Evolutionary conservation across 2,329 filamentous ascomycete species (phyloP), one percentile per base, ranked within the genome.

Genomic region (Pseudogymnoascus sp.): DNA sequence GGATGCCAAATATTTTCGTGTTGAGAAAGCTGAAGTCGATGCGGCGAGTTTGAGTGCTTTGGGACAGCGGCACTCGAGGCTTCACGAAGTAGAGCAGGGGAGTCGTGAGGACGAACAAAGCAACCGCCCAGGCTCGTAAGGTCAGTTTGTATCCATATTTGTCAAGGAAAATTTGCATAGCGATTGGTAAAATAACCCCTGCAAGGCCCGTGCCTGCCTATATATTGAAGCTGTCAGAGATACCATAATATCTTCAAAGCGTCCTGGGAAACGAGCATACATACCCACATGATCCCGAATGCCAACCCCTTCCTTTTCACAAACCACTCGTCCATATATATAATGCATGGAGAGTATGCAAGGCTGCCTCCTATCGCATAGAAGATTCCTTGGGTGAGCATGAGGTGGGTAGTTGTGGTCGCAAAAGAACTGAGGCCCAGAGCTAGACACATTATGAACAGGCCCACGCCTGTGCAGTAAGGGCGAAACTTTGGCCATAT

Each of bases 321-420:
- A 68, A 86, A 87, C 82, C 83, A 87, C 69, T 86, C 81, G 63
- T 86, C 81, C 65, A 86, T 74, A 71, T 84, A 85, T 35, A 81
- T 65, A 30, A 85, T 78, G 65, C 80, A 81, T 0, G 84, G 82
- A 25, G 77, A 79, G 68, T 84, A 85, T 6, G 79, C 74, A 47
- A 85, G 74, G 14, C 77, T 74, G 16, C 83, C 82, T 18, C 84
- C 84, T 9, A 86, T 66, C 36, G 78, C 84, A 67, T 85, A 88
- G 28, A 86, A 70, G 9, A 87, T 70, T 1, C 86, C 86, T 67
- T 88, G 86, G 0, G 81, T 84, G 4, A 77, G 68, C 63, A 88
- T 81, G 35, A 88, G 77, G 37, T 84, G 79, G 0, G 74, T 72
- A 0, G 83, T 77, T 3, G 74, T 81, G 2, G 71, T 75, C 0